phyloP scores from a whole-genome alignment of 768 basidiomycete genomes.

The Tylopilus rubrobrunneus region DNA sequence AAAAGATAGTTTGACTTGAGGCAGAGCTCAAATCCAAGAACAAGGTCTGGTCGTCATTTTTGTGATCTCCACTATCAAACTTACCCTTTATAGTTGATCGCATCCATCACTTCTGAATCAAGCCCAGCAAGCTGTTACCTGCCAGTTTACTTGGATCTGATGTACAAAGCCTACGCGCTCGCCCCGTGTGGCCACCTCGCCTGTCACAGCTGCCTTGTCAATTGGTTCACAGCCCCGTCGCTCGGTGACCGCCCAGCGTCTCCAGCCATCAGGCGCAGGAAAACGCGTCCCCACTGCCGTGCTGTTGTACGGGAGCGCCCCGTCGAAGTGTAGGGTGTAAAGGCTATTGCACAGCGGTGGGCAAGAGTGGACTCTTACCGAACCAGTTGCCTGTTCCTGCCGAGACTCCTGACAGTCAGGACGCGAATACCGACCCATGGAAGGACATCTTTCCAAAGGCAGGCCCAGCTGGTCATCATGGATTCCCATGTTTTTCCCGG shows the following conservation, averaged over 20 bases:
- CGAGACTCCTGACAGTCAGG: conserved; percentile 24
- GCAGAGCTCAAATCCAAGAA: conserved; percentile 41
- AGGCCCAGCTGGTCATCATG: not conserved
- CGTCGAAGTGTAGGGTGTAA: conserved; percentile 46
- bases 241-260: conserved; percentile 21
- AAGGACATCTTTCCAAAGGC: conserved; percentile 50
- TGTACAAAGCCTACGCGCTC: conserved; percentile 70
- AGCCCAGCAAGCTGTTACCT: conserved; percentile 62
- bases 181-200: conserved; percentile 74
- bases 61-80: not conserved
- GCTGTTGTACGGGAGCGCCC: conserved; percentile 42
- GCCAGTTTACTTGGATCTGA: conserved; percentile 73
- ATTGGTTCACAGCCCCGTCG: conserved; percentile 63
- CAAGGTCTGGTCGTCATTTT: conserved; percentile 24
- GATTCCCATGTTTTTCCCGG: conserved; percentile 25
- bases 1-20: conserved; percentile 38
- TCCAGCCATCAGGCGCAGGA: conserved; percentile 34
- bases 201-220: conserved; percentile 67
- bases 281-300: conserved; percentile 45
- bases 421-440: conserved; percentile 56
- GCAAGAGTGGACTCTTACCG: conserved; percentile 49
- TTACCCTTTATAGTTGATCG: conserved; percentile 38
- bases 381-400: conserved; percentile 23
- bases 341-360: conserved; percentile 44
- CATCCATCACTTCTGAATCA: conserved; percentile 44